Conservation (phyloP, 208 protist genomes). For the Acanthamoeba royreba region DNA sequence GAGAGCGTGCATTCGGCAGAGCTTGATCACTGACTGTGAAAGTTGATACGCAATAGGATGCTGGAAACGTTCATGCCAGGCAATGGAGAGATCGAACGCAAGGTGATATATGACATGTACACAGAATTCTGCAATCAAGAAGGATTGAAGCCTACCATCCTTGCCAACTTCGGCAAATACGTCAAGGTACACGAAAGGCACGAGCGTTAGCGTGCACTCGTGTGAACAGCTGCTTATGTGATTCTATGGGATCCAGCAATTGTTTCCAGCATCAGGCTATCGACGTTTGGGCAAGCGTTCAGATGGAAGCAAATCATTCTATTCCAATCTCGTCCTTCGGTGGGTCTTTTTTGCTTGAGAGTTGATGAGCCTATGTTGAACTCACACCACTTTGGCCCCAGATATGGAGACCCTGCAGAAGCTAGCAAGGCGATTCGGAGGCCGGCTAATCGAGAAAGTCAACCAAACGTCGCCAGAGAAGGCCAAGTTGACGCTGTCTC, state of each 20-base stretch:
- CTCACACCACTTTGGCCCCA: no score
- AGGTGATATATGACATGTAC: background rate
- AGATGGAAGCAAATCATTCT: background rate
- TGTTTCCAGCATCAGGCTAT: background rate
- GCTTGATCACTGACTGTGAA: background rate
- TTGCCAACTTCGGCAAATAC: background rate
- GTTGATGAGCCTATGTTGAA: background rate
- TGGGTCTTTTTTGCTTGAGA: background rate
- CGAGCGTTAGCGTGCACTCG: no score
- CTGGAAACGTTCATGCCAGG: background rate
- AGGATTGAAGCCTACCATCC: background rate
- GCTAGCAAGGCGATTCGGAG: no score
- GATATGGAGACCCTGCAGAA: background rate
- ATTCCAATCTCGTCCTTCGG: background rate
- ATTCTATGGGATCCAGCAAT: background rate
- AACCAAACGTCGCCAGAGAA: no score
- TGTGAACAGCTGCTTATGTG: no score
- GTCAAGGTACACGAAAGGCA: background rate
- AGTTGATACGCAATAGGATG: background rate
- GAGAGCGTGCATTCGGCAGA: no score
- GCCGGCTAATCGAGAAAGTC: background rate
- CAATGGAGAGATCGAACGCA: background rate
- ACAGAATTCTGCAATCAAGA: background rate
- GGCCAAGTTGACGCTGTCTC: background rate
- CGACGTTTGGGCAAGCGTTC: background rate